phyloP scores from a whole-genome alignment of 1,284 basidiomycete species.

The Mixia osmundae region DNA sequence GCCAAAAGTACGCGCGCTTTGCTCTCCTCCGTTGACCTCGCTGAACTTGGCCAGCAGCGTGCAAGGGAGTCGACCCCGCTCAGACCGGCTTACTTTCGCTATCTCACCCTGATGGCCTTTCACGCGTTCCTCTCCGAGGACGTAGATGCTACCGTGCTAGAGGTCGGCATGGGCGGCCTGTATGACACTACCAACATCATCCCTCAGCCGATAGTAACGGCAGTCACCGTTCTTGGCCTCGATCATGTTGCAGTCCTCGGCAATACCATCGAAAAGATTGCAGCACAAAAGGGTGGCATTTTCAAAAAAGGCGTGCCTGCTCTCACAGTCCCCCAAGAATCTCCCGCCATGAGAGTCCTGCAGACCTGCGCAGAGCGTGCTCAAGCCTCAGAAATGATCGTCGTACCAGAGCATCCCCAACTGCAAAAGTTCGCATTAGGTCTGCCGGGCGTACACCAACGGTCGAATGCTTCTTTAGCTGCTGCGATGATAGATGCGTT shows the following conservation, averaged over 20 bases:
- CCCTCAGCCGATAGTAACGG: conserved; percentile 50
- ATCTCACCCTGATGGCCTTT: conserved; percentile 74
- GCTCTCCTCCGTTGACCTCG: not conserved
- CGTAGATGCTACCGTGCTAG: conserved; percentile 72
- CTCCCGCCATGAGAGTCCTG: conserved; percentile 42
- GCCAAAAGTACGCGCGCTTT: conserved; percentile 28
- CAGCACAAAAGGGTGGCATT: conserved; percentile 88
- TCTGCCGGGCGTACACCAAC: conserved; percentile 69
- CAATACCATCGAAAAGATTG: conserved; percentile 70
- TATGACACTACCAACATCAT: not conserved
- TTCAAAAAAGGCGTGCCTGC: conserved; percentile 80
- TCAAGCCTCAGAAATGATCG: conserved; percentile 6
- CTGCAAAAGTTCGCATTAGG: conserved; percentile 26
- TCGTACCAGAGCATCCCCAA: conserved; percentile 28
- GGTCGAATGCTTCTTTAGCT: conserved; percentile 72
- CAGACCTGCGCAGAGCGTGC: conserved; percentile 30
- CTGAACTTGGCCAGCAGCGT: conserved; percentile 24
- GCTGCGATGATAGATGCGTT: conserved; percentile 49
- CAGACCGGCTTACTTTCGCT: conserved; percentile 85
- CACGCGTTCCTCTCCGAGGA: conserved; percentile 62
- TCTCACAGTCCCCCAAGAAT: conserved; percentile 51
- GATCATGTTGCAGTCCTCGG: conserved; percentile 85
- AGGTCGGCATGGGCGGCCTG: conserved; percentile 23
- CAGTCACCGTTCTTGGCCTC: conserved; percentile 70
- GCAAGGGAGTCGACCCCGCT: conserved; percentile 34